Evolutionary conservation across 176 grass and related monocot species (phyloP).

Genomic region (Oryza brachyantha): DNA sequence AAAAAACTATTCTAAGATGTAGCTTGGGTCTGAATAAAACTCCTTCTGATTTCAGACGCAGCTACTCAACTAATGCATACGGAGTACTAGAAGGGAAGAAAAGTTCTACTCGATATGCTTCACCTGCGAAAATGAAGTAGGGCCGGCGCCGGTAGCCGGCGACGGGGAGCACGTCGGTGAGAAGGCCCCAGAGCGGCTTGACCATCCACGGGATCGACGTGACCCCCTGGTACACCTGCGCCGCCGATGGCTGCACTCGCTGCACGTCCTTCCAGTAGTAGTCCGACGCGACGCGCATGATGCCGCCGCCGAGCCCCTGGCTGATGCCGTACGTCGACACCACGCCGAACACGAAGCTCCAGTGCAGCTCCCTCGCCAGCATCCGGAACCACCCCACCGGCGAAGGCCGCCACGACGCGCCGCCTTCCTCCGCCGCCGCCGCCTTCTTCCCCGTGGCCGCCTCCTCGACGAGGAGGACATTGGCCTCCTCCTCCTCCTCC

Average conservation of each 20-base stretch:
- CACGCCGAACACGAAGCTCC: slow-evolving; percentile 82
- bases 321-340: slow-evolving; percentile 61
- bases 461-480: slow-evolving; percentile 40
- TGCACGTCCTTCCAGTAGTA: slow-evolving; percentile 99
- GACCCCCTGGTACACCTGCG: slow-evolving; percentile 92
- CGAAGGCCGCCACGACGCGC: slow-evolving; percentile 20
- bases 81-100: too few species aligned
- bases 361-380: slow-evolving; percentile 74
- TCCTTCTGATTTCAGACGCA: too few species aligned
- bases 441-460: neutral
- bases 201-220: slow-evolving; percentile 81
- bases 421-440: slow-evolving; percentile 10
- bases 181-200: slow-evolving; percentile 84
- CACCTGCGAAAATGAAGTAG: slow-evolving; percentile 82
- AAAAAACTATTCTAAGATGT: neutral
- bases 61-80: too few species aligned
- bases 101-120: slow-evolving; percentile 12
- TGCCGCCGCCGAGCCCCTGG: slow-evolving; percentile 71
- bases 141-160: slow-evolving; percentile 77
- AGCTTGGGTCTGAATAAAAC: too few species aligned
- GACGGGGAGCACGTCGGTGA: slow-evolving; percentile 85
- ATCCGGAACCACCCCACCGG: slow-evolving; percentile 71
- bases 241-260: slow-evolving; percentile 72
- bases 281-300: slow-evolving; percentile 68
- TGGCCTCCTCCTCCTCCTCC: slow-evolving; percentile 37